These are phyloP conservation scores for Aurinia saxatilis DNA, from an alignment of 345 rosid genomes.

Conservation along the genomic window DNA sequence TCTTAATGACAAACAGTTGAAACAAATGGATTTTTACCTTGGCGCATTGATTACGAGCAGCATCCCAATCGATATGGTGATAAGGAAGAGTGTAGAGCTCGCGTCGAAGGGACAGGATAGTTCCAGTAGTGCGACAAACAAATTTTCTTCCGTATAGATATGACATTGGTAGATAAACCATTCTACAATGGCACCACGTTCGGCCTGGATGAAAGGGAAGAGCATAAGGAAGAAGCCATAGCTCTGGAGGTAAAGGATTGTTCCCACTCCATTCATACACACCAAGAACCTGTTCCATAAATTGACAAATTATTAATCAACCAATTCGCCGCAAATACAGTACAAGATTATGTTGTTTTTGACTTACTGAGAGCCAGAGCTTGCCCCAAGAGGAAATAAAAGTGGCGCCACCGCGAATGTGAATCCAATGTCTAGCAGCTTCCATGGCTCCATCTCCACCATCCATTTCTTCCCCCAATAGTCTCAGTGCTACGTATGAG, in stretches of 20 bases:
- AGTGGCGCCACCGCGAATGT: background rate
- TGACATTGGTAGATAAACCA: slow-evolving; percentile 43
- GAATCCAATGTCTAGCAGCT: slow-evolving; percentile 20
- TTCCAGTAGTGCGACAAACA: slow-evolving; percentile 34
- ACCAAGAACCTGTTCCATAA: slow-evolving; percentile 27
- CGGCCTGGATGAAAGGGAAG: slow-evolving; percentile 20
- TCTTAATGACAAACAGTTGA: too few species aligned
- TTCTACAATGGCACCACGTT: slow-evolving; percentile 20
- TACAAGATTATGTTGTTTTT: background rate
- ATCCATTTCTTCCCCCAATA: slow-evolving; percentile 16
- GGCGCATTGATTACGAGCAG: slow-evolving; percentile 38
- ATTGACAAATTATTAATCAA: background rate
- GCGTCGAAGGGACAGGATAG: slow-evolving; percentile 39
- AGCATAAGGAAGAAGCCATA: slow-evolving; percentile 43
- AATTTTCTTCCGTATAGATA: slow-evolving; percentile 59
- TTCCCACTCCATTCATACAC: slow-evolving; percentile 46
- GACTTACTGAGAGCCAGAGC: slow-evolving; percentile 10
- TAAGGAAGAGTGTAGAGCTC: slow-evolving; percentile 51
- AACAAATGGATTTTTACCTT: slow-evolving; percentile 5
- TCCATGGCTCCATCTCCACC: slow-evolving; percentile 20
- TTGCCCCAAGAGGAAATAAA: slow-evolving; percentile 20
- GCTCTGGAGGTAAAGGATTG: slow-evolving; percentile 55
- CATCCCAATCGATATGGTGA: slow-evolving; percentile 48
- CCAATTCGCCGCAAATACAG: background rate
- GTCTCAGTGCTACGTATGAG: slow-evolving; percentile 10